Evolutionary conservation across 371 early-diverging fungal species (phyloP).

Genomic region (Chytridium lagenaria): DNA sequence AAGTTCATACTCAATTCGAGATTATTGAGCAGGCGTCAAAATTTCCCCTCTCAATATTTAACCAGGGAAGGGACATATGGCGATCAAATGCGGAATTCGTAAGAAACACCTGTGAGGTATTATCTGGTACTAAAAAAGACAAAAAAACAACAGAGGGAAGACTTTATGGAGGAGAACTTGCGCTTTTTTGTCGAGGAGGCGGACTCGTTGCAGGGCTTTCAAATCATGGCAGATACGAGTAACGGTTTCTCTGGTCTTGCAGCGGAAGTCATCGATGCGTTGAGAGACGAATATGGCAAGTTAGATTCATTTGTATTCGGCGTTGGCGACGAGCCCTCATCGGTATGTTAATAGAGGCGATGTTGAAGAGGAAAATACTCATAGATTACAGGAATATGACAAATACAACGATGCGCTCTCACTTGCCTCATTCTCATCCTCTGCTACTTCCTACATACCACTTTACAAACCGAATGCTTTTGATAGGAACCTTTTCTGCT

Average conservation of each 20-base stretch:
- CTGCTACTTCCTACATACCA: slow-evolving; percentile 67
- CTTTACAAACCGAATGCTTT: slow-evolving; percentile 47
- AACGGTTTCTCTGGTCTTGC: slow-evolving; percentile 83
- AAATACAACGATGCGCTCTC: slow-evolving; percentile 57
- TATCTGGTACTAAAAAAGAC: too few species aligned
- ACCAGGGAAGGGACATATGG: slow-evolving; percentile 70
- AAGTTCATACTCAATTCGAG: slow-evolving; percentile 45
- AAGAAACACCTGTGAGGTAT: too few species aligned
- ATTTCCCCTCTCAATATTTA: slow-evolving; percentile 74
- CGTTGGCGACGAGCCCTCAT: slow-evolving; percentile 24
- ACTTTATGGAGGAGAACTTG: slow-evolving; percentile 75
- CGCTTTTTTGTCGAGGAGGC: slow-evolving; percentile 84
- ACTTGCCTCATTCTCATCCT: slow-evolving; percentile 55
- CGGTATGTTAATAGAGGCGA: background rate
- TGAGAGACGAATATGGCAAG: slow-evolving; percentile 82
- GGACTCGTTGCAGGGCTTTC: slow-evolving; percentile 82
- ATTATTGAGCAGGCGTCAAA: slow-evolving; percentile 71
- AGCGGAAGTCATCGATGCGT: slow-evolving; percentile 63
- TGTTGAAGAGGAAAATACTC: background rate
- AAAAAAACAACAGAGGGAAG: slow-evolving; percentile 55
- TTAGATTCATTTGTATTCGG: slow-evolving; percentile 72
- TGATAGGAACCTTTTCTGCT: background rate
- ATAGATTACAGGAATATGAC: slow-evolving; percentile 50
- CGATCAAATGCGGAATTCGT: slow-evolving; percentile 6
- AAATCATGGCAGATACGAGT: slow-evolving; percentile 71